A percentile compares a stretch with the other conserved stretches of the same genome.
Evolutionary conservation across 2,329 filamentous ascomycete species (phyloP).

Genomic region (Fusarium neocosmosporiellum): DNA sequence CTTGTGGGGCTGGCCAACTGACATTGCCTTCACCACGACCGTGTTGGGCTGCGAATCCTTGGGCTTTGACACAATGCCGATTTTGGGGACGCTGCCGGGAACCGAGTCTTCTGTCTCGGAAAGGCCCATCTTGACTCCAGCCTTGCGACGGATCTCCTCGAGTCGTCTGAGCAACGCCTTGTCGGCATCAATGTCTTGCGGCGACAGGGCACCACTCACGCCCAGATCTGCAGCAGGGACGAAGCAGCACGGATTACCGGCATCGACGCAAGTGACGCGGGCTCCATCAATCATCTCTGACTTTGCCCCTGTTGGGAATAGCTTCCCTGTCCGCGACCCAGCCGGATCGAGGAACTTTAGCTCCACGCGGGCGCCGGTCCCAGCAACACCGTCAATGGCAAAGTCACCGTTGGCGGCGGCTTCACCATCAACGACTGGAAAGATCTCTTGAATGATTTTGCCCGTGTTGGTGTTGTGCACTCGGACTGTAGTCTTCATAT

Average conservation of each 20-base stretch:
- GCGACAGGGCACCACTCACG: slow-evolving; percentile 61
- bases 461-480: slow-evolving; percentile 76
- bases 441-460: slow-evolving; percentile 67
- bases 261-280: slow-evolving; percentile 66
- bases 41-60: slow-evolving; percentile 45
- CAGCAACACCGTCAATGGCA: slow-evolving; percentile 70
- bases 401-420: slow-evolving; percentile 59
- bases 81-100: slow-evolving; percentile 68
- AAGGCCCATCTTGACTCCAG: slow-evolving; percentile 68
- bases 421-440: slow-evolving; percentile 56
- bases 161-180: slow-evolving; percentile 54
- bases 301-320: slow-evolving; percentile 59
- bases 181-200: slow-evolving; percentile 61
- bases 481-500: slow-evolving; percentile 56
- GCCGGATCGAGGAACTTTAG: slow-evolving; percentile 70
- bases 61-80: slow-evolving; percentile 63
- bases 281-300: slow-evolving; percentile 61
- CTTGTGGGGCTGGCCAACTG: slow-evolving; percentile 61
- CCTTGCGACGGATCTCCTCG: slow-evolving; percentile 64
- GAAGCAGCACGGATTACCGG: slow-evolving; percentile 69
- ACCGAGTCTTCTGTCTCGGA: slow-evolving; percentile 47
- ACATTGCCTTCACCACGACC: slow-evolving; percentile 58
- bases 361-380: slow-evolving; percentile 64
- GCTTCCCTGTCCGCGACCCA: slow-evolving; percentile 66
- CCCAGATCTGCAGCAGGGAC: slow-evolving; percentile 63